Percentiles rank a stretch among this genome's conserved stretches.
Evolutionary conservation across 2,329 filamentous ascomycete genomes (phyloP).

Genomic region (Endoconidiophora polonica): DNA sequence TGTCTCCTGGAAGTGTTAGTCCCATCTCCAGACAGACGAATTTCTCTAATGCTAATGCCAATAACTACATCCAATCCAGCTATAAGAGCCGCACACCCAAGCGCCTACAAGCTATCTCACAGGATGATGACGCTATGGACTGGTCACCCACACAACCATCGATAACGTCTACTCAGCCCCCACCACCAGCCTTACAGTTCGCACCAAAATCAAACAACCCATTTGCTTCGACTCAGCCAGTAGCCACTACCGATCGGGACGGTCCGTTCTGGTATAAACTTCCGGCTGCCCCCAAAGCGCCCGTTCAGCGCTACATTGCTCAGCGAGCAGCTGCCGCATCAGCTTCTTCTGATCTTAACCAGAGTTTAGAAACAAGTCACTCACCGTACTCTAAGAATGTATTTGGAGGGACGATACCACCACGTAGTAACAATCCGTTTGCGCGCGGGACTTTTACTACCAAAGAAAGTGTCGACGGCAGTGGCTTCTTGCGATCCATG

Average conservation of each 20-base stretch:
- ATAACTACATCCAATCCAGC: background rate
- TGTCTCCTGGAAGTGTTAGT: conserved; percentile 3
- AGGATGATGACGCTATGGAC: conserved; percentile 47
- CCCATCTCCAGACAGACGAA: conserved; percentile 8
- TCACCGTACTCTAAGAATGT: background rate
- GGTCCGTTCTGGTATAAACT: conserved; percentile 46
- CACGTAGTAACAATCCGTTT: background rate
- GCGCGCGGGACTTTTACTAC: background rate
- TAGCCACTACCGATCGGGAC: background rate
- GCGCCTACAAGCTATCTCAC: conserved; percentile 15
- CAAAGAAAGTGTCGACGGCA: background rate
- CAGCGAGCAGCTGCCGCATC: conserved; percentile 9
- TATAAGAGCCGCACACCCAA: conserved; percentile 6
- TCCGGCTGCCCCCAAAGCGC: conserved; percentile 44
- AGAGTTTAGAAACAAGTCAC: background rate
- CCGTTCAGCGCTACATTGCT: conserved; percentile 17
- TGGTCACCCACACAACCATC: conserved; percentile 40
- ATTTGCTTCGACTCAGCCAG: conserved; percentile 3
- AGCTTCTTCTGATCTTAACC: conserved; percentile 2
- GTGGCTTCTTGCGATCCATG: no score
- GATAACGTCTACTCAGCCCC: conserved; percentile 22
- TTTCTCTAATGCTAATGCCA: background rate
- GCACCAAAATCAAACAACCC: conserved; percentile 3
- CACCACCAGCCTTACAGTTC: conserved; percentile 1
- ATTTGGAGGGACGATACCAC: background rate